These are phyloP conservation scores for Aspergillus ochraceoroseus DNA, from an alignment of 2,329 filamentous ascomycete species.

Conservation along the genomic window DNA sequence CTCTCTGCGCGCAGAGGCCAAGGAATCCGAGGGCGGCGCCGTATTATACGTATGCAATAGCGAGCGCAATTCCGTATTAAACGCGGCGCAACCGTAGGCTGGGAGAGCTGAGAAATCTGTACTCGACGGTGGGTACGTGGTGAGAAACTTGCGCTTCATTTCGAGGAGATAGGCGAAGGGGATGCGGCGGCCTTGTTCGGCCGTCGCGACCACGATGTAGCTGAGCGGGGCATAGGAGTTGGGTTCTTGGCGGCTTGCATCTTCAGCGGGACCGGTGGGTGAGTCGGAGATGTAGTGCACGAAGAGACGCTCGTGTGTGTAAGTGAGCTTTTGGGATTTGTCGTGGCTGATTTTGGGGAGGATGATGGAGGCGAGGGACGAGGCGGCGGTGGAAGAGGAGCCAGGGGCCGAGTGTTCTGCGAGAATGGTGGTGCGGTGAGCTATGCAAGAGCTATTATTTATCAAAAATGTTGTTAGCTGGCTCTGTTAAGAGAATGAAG, in stretches of 20 bases:
- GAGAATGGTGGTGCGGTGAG: slow-evolving; percentile 87
- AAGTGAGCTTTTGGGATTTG: slow-evolving; percentile 80
- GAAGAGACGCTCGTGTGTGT: slow-evolving; percentile 84
- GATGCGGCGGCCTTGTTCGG: slow-evolving; percentile 75
- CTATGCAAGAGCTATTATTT: slow-evolving; percentile 73
- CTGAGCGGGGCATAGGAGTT: slow-evolving; percentile 74
- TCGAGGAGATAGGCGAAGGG: slow-evolving; percentile 90
- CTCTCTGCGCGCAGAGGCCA: slow-evolving; percentile 76
- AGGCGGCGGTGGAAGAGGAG: slow-evolving; percentile 75
- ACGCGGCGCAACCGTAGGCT: slow-evolving; percentile 82
- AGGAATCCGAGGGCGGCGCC: slow-evolving; percentile 71
- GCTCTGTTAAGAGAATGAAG: not conserved
- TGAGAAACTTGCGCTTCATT: slow-evolving; percentile 81
- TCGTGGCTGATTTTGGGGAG: slow-evolving; percentile 89
- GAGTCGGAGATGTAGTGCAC: slow-evolving; percentile 94
- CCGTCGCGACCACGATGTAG: slow-evolving; percentile 83
- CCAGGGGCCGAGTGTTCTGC: slow-evolving; percentile 86
- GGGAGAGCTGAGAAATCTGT: slow-evolving; percentile 74
- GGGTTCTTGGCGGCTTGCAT: slow-evolving; percentile 36
- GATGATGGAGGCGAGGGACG: slow-evolving; percentile 84
- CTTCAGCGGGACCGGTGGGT: slow-evolving; percentile 54
- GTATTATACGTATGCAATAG: slow-evolving; percentile 83
- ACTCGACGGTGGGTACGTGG: slow-evolving; percentile 58
- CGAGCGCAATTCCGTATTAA: slow-evolving; percentile 71
- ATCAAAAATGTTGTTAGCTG: not conserved